Base-by-base conservation (phyloP, 2,329 filamentous ascomycete species). In the Fusarium foetens region DNA sequence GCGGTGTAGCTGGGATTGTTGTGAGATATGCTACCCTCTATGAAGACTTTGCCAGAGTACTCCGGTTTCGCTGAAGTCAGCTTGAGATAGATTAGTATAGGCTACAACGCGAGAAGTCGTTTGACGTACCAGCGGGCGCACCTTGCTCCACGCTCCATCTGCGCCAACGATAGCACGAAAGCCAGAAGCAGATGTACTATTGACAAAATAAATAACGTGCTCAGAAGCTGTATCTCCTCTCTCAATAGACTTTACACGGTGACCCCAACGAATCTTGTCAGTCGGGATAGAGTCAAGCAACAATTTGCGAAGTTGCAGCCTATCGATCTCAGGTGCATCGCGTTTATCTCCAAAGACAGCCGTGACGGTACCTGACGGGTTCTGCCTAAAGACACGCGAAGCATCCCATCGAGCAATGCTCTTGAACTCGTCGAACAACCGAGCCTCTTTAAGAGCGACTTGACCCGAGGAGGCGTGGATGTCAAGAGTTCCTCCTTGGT, bases 401-500 rank as follows among this genome's bases (percentile, higher is more conserved):
- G 48, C 64, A 39, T 65, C 64, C 53, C 64, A 51, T 16, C 64
- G 61, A 9, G 61, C 64, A 45, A 84, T 63, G 63, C 82, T 79
- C 10, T 79, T 65, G 75, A 89, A 90, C 21, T 84, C 79, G 2
- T 84, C 81, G 73, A 80, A 85, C 9, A 89, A 77, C 0, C 81
- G 83, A 5, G 85, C 85, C 48, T 85, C 83, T 48, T 81, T 82
- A 48, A 90, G 75, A 1, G 86, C 87, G 2, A 80, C 77, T 43
- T 88, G 83, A 1, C 87, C 87, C 1, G 84, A 84, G 2, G 79
- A 71, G 0, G 81, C 81, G 68, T 89, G 87, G 14, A 90, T 79
- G 68, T 89, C 87, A 3, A 90, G 81, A 21, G 80, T 85, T 9
- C 87, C 87, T 21, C 64, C 64, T 29, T 67, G 86, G 85, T 74